These are phyloP conservation scores for Agroathelia rolfsii DNA, from an alignment of 1,284 basidiomycete genomes.

Conservation along the genomic window DNA sequence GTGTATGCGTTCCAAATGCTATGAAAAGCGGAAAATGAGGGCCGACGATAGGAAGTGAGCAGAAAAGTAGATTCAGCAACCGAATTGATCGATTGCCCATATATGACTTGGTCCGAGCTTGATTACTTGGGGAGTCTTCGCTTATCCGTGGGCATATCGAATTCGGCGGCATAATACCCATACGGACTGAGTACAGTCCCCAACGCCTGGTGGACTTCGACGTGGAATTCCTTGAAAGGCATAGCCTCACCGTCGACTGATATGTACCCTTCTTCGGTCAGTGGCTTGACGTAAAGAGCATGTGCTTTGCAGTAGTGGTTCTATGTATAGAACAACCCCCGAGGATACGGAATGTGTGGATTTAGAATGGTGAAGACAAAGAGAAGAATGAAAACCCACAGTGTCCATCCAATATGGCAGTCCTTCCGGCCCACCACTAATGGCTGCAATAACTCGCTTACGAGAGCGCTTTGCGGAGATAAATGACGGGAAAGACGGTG, in stretches of 20 bases:
- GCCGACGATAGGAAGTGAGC: no score
- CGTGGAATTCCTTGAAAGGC: conserved; percentile 74
- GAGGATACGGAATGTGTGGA: conserved; percentile 6
- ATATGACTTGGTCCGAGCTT: neutral
- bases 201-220: conserved; percentile 69
- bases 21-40: no score
- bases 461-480: conserved; percentile 60
- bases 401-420: conserved; percentile 56
- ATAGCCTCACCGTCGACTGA: conserved; percentile 80
- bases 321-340: no score
- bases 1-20: no score
- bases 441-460: conserved; percentile 43
- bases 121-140: conserved; percentile 4
- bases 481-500: conserved; percentile 2
- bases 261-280: conserved; percentile 42
- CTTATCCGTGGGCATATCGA: conserved; percentile 22
- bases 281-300: conserved; percentile 68
- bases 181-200: conserved; percentile 64
- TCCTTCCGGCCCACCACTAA: conserved; percentile 65
- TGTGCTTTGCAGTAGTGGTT: conserved; percentile 72
- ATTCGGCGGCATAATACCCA: conserved; percentile 55
- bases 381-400: conserved; percentile 28
- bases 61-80: no score
- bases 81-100: neutral
- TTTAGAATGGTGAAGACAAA: conserved; percentile 3